Percentiles rank a stretch among this genome's conserved stretches.
phyloP scores from a whole-genome alignment of 805 yeast genomes.

The Metschnikowia proteae region DNA sequence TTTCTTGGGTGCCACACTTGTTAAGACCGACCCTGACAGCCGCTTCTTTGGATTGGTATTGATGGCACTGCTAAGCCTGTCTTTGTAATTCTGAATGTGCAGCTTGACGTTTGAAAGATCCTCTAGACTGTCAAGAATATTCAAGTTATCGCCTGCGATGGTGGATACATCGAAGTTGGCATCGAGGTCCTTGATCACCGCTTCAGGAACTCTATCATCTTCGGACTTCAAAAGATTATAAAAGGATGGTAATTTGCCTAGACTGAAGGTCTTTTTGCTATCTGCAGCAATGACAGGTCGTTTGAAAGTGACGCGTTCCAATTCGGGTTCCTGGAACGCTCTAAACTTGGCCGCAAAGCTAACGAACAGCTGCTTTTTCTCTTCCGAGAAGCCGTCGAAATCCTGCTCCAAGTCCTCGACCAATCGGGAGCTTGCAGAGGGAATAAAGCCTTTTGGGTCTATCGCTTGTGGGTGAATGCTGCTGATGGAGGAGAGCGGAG shows the following conservation, averaged over 20 bases:
- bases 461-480: conserved; percentile 9
- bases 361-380: conserved; percentile 11
- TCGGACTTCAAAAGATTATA: conserved; percentile 13
- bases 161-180: conserved; percentile 7
- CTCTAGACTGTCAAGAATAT: conserved; percentile 6
- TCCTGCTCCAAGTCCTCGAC: conserved; percentile 2
- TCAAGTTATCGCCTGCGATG: conserved; percentile 16
- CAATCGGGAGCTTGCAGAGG: conserved; percentile 5
- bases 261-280: neutral
- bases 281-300: conserved; percentile 23
- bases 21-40: neutral
- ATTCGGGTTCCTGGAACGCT: conserved; percentile 23
- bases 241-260: conserved; percentile 13
- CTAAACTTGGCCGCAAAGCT: conserved; percentile 20
- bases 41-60: neutral
- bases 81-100: conserved; percentile 7
- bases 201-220: conserved; percentile 8
- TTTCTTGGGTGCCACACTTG: neutral
- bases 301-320: conserved; percentile 32
- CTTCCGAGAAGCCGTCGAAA: conserved; percentile 13
- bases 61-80: neutral
- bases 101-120: neutral
- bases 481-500: conserved; percentile 14
- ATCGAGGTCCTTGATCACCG: conserved; percentile 12
- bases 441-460: conserved; percentile 6